Conservation (phyloP, 495 filamentous ascomycete species). For the Hyaloscypha bicolor region DNA sequence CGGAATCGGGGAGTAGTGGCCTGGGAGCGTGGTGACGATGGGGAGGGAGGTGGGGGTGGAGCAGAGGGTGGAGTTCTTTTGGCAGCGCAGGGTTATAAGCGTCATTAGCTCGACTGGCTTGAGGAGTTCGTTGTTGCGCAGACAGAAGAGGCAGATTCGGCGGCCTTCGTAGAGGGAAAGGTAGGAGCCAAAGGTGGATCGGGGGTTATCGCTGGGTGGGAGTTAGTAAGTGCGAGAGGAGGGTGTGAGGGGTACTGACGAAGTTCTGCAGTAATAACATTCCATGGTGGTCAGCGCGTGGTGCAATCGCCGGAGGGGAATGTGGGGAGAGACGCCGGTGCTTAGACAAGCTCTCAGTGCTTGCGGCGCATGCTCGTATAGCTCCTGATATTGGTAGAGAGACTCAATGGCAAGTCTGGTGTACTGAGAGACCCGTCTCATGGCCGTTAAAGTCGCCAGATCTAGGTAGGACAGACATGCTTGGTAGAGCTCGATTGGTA, state of each 20-base stretch:
- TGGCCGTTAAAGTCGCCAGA: conserved; percentile 2
- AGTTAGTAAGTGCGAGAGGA: neutral
- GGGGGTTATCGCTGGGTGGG: neutral
- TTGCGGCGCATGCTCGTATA: conserved; percentile 13
- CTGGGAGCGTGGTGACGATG: neutral
- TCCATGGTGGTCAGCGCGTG: conserved; percentile 13
- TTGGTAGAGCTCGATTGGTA: conserved; percentile 20
- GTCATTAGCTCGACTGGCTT: conserved; percentile 14
- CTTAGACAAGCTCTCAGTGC: conserved; percentile 17
- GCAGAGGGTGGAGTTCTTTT: conserved; percentile 1
- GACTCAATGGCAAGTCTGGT: conserved; percentile 13
- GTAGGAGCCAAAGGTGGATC: conserved; percentile 11
- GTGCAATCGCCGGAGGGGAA: conserved; percentile 13
- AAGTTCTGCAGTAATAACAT: conserved; percentile 18
- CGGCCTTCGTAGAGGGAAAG: conserved; percentile 18
- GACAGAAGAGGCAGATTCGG: conserved; percentile 20
- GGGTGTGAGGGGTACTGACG: neutral
- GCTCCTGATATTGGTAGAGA: conserved; percentile 14
- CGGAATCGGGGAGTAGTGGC: neutral
- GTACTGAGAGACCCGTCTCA: conserved; percentile 17
- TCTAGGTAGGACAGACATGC: conserved; percentile 12
- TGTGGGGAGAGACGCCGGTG: conserved; percentile 1
- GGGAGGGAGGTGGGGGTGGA: neutral
- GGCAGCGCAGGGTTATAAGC: conserved; percentile 7
- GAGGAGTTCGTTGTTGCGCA: conserved; percentile 15